Percentiles rank a stretch among this genome's conserved stretches.
phyloP scores from a whole-genome alignment of 495 filamentous ascomycete species.

The Oidiodendron maius region DNA sequence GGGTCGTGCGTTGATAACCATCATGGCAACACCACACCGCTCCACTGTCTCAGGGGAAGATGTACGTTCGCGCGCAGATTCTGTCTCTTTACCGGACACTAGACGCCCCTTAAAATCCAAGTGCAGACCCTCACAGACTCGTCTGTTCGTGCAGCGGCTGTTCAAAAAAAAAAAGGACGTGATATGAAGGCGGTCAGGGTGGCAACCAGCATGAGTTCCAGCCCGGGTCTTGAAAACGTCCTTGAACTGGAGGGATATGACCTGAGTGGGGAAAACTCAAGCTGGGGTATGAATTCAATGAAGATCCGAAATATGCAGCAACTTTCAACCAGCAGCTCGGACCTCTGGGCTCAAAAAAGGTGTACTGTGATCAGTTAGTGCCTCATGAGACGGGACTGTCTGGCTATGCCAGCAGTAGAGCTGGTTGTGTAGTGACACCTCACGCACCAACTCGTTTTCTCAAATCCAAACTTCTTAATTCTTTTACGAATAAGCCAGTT shows the following conservation, averaged over 20 bases:
- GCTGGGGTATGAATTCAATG: not conserved
- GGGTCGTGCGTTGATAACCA: slow-evolving; percentile 26
- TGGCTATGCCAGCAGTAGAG: slow-evolving; percentile 14
- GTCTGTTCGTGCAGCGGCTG: slow-evolving; percentile 9
- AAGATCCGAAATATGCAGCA: too few relatives aligned
- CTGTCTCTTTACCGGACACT: slow-evolving; percentile 13
- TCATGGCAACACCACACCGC: slow-evolving; percentile 22
- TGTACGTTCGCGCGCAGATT: slow-evolving; percentile 17
- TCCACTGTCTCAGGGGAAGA: slow-evolving; percentile 9
- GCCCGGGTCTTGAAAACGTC: not conserved
- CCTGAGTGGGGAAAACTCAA: not conserved
- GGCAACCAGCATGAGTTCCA: not conserved
- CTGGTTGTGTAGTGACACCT: slow-evolving; percentile 11
- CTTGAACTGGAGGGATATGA: not conserved
- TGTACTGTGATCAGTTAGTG: slow-evolving; percentile 1
- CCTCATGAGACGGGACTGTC: slow-evolving; percentile 1
- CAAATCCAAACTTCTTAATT: slow-evolving; percentile 8
- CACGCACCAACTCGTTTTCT: not conserved
- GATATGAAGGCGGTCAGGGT: slow-evolving; percentile 11
- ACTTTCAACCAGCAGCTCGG: too few relatives aligned
- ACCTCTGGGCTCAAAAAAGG: not conserved
- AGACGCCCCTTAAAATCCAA: slow-evolving; percentile 14
- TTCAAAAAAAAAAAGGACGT: slow-evolving; percentile 10
- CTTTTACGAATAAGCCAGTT: too few relatives aligned
- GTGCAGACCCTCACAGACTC: slow-evolving; percentile 2